A percentile compares a stretch with the other conserved stretches of the same genome.
These are phyloP conservation scores for Hortiboletus flavorubellus DNA, from an alignment of 768 basidiomycete species.

Conservation along the genomic window DNA sequence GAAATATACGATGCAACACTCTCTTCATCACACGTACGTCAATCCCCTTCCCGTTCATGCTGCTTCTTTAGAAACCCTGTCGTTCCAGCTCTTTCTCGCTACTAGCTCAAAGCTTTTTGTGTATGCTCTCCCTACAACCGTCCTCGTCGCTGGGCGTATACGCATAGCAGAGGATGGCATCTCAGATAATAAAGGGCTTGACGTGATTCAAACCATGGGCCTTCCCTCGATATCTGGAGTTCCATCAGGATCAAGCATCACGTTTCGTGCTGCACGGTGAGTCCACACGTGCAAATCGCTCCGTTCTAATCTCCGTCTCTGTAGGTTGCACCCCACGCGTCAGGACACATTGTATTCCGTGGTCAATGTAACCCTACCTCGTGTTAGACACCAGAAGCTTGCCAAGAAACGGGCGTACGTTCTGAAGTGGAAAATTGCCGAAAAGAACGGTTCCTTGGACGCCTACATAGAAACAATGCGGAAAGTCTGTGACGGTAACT, in stretches of 20 bases:
- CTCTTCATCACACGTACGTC: conserved; percentile 57
- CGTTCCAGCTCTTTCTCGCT: conserved; percentile 56
- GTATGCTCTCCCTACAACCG: conserved; percentile 47
- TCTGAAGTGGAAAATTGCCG: conserved; percentile 66
- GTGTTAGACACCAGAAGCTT: conserved; percentile 51
- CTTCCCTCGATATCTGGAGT: conserved; percentile 48
- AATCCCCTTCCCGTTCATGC: not conserved
- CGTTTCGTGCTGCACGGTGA: conserved; percentile 65
- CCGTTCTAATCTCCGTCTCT: conserved; percentile 8
- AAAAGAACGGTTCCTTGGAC: conserved; percentile 67
- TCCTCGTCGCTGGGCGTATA: no score
- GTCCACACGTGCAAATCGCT: conserved; percentile 4
- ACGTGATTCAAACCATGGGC: conserved; percentile 50
- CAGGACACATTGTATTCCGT: conserved; percentile 61
- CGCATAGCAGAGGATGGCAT: conserved; percentile 8
- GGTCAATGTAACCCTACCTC: conserved; percentile 65
- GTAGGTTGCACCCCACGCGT: conserved; percentile 56
- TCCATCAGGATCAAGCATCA: conserved; percentile 39
- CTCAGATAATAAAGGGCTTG: conserved; percentile 29
- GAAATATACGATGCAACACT: conserved; percentile 90
- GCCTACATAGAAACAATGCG: conserved; percentile 47
- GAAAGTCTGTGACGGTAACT: conserved; percentile 72
- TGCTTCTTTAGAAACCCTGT: not conserved
- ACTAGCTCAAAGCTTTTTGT: conserved; percentile 63
- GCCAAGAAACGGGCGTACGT: conserved; percentile 59